phyloP scores from a whole-genome alignment of 78 protist genomes.

The Polysphondylium violaceum region DNA sequence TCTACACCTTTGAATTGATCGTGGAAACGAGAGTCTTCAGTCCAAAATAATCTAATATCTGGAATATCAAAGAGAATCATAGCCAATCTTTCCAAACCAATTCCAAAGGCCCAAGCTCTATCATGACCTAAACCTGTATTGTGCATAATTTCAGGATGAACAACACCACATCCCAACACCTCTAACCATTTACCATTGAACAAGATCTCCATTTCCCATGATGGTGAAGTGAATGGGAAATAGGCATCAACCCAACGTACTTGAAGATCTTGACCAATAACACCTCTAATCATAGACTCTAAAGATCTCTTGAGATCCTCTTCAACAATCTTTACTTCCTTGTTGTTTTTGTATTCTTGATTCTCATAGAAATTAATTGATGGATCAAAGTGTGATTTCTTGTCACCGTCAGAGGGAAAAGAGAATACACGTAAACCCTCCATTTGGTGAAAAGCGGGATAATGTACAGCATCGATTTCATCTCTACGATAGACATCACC shows the following conservation, averaged over 20 bases:
- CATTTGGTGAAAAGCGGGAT: conserved; percentile 94
- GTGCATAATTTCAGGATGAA: conserved; percentile 81
- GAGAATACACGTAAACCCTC: conserved; percentile 84
- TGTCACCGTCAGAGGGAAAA: neutral
- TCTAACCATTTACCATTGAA: conserved; percentile 93
- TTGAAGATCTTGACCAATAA: conserved; percentile 66
- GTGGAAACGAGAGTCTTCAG: conserved; percentile 89
- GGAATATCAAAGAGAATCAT: conserved; percentile 93
- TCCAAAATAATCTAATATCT: conserved; percentile 97
- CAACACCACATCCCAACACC: conserved; percentile 93
- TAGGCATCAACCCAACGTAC: conserved; percentile 91
- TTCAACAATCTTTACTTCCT: conserved; percentile 15
- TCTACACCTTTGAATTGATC: conserved; percentile 78
- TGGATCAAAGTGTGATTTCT: neutral
- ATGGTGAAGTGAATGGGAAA: conserved; percentile 95
- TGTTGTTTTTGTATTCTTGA: neutral
- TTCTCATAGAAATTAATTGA: conserved; percentile 10
- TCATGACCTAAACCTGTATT: conserved; percentile 18
- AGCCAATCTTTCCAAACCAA: conserved; percentile 97
- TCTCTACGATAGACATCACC: conserved; percentile 95
- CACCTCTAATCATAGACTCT: conserved; percentile 50
- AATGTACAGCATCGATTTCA: conserved; percentile 91
- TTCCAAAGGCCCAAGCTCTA: conserved; percentile 95
- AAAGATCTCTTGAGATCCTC: conserved; percentile 63
- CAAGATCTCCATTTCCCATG: conserved; percentile 91